These are phyloP conservation scores for Lantana camara DNA, from an alignment of 257 asterid species.

Conservation along the genomic window DNA sequence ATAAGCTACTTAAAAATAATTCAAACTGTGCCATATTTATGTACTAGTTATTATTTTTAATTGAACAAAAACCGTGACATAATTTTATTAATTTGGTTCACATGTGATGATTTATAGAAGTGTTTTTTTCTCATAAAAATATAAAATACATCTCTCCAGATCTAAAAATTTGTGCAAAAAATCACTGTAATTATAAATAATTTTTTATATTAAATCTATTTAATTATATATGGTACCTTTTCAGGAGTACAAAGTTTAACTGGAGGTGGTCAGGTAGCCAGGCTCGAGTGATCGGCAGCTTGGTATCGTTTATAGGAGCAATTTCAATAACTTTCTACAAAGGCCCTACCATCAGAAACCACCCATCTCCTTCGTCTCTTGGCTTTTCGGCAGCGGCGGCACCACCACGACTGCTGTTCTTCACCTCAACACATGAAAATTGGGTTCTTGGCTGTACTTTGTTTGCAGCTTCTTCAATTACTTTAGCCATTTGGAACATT, in stretches of 20 bases:
- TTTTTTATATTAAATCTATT: too few relatives aligned
- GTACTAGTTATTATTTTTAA: too few relatives aligned
- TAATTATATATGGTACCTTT: not conserved
- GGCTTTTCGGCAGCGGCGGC: conserved; percentile 27
- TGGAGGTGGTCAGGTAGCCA: conserved; percentile 52
- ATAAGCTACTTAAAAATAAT: too few relatives aligned
- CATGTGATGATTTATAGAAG: too few relatives aligned
- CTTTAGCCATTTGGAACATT: conserved; percentile 62
- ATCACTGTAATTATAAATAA: too few relatives aligned
- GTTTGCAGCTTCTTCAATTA: conserved; percentile 62
- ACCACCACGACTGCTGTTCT: conserved; percentile 45
- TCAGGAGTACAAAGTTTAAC: conserved; percentile 49
- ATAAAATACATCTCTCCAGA: too few relatives aligned
- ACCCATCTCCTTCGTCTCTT: conserved; percentile 34
- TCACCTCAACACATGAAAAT: conserved; percentile 58
- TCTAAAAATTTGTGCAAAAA: too few relatives aligned
- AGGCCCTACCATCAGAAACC: conserved; percentile 56
- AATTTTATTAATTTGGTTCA: too few relatives aligned
- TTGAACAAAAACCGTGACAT: too few relatives aligned
- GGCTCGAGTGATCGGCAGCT: conserved; percentile 58
- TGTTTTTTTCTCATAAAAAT: too few relatives aligned
- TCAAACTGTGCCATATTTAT: too few relatives aligned
- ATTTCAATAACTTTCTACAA: conserved; percentile 49
- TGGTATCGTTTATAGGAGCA: conserved; percentile 62
- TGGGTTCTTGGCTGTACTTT: conserved; percentile 74